A percentile compares a stretch with the other conserved stretches of the same genome.
Evolutionary conservation across 768 basidiomycete species (phyloP).

Genomic region (Lactarius indigo): DNA sequence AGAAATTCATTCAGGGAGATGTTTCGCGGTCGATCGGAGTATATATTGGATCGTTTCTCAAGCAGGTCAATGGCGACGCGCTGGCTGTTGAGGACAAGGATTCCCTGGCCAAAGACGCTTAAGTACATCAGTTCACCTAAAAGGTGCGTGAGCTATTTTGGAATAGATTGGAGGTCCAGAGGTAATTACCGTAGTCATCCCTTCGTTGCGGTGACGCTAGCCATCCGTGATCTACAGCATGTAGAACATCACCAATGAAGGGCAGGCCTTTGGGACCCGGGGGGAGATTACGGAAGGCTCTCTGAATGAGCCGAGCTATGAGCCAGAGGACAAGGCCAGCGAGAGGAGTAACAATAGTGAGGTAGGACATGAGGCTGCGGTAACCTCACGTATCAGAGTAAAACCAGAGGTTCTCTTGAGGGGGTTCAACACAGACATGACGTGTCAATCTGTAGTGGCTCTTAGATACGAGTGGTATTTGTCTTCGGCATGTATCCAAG

Average conservation of each 20-base stretch:
- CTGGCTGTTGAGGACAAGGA: not conserved
- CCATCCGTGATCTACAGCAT: not conserved
- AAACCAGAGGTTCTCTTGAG: not conserved
- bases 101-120: not conserved
- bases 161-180: not conserved
- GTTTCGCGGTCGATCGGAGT: not conserved
- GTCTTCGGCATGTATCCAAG: too few species aligned
- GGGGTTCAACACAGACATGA: too few species aligned
- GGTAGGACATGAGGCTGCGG: not conserved
- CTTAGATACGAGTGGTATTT: too few species aligned
- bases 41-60: not conserved
- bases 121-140: not conserved
- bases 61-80: not conserved
- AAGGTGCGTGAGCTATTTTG: not conserved
- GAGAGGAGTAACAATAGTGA: not conserved
- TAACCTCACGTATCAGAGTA: not conserved
- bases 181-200: not conserved
- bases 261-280: not conserved
- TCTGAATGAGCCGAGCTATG: not conserved
- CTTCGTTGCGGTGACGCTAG: not conserved
- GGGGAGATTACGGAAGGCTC: not conserved
- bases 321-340: not conserved
- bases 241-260: not conserved
- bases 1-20: not conserved
- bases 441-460: too few species aligned